phyloP scores from a whole-genome alignment of 2,329 filamentous ascomycete species.

The Leptographium procerum region DNA sequence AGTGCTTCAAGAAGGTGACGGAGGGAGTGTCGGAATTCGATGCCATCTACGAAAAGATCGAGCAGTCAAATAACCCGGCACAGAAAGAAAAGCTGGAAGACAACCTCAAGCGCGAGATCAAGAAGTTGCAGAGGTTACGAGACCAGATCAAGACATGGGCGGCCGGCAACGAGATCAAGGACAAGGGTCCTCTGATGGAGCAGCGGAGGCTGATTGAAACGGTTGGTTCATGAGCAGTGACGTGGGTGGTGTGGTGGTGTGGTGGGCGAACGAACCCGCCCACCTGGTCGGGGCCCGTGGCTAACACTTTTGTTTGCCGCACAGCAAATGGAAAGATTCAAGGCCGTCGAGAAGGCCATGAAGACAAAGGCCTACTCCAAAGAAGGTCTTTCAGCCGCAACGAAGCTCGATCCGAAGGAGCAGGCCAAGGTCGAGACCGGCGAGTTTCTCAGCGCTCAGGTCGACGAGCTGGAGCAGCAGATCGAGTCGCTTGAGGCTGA shows the following conservation, averaged over 20 bases:
- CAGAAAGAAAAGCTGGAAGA: conserved; percentile 99
- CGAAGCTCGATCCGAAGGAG: conserved; percentile 94
- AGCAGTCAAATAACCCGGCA: conserved; percentile 78
- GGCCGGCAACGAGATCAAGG: conserved; percentile 96
- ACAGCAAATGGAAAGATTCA: conserved; percentile 98
- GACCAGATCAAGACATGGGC: conserved; percentile 99
- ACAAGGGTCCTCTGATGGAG: conserved; percentile 90
- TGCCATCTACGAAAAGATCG: conserved; percentile 94
- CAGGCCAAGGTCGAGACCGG: conserved; percentile 82
- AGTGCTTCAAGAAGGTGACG: conserved; percentile 97
- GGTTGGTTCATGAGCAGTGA: conserved; percentile 45
- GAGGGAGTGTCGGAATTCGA: conserved; percentile 92
- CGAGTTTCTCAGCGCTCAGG: conserved; percentile 76
- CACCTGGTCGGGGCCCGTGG: not conserved
- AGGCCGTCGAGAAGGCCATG: conserved; percentile 99
- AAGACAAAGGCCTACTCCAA: conserved; percentile 99
- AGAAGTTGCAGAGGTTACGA: conserved; percentile 93
- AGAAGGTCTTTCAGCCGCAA: conserved; percentile 83
- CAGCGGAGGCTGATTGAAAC: conserved; percentile 95
- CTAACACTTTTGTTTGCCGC: not conserved
- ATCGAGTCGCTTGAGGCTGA: conserved; percentile 91
- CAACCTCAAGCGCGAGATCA: conserved; percentile 97
- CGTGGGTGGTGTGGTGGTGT: too few species aligned
- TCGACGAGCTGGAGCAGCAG: conserved; percentile 87
- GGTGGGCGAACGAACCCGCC: not conserved